Base-by-base conservation (phyloP, 1,139 yeast genomes). In the Yamadazyma epiphylla region DNA sequence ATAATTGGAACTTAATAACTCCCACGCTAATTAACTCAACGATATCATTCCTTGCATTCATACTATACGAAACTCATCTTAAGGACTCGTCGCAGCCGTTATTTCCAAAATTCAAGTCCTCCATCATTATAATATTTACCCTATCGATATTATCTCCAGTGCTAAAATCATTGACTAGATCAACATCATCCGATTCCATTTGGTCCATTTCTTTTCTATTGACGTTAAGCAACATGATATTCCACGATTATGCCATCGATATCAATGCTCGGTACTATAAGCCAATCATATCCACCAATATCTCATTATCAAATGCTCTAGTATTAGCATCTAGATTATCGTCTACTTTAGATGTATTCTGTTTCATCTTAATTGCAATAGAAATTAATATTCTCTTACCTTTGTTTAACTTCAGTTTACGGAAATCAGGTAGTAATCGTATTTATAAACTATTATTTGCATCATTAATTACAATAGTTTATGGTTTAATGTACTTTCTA, bases 181-280 rank as follows among this genome's bases (percentile, higher is more conserved):
- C 96, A 1, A 87, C 96, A 0, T 77, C 96, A 0, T 83, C 94
- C 1, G 97, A 91, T 56, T 87, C 96, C 12, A 87, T 94, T 39
- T 91, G 98, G 97, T 88, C 95, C 0, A 58, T 91, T 5, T 77
- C 95, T 4, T 77, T 83, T 31, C 80, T 95, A 76, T 64, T 91
- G 15, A 79, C 85, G 23, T 43, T 86, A 6, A 64, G 78, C 25
- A 85, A 85, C 46, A 61, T 86, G 4, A 53, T 80, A 11, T 75
- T 79, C 44, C 83, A 82, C 48, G 88, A 83, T 48, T 83, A 82
- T 41, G 68, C 76, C 5, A 60, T 72, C 45, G 64, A 67, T 31
- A 45, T 55, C 33, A 58, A 48, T 7, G 29, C 44, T 5, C 46
- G 42, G 3, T 51, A 46, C 27, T 68, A 69, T 38, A 58, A 61